Evolutionary conservation across 441 rosid species (phyloP).

Genomic region (Brassica balearica): DNA sequence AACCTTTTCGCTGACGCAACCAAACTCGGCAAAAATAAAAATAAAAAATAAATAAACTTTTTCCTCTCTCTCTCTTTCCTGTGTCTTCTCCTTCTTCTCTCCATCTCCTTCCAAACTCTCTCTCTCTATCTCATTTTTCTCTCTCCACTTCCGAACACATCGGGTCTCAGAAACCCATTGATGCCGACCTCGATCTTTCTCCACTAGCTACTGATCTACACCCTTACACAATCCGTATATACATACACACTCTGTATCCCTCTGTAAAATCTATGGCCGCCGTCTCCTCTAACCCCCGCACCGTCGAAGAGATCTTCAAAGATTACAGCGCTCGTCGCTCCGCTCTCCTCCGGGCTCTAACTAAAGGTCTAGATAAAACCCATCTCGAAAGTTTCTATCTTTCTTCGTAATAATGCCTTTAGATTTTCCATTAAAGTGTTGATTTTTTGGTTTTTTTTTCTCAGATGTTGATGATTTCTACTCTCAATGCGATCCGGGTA

Average conservation of each 20-base stretch:
- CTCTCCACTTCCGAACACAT: conserved; percentile 40
- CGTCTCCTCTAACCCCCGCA: conserved; percentile 55
- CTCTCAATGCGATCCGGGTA: conserved; percentile 68
- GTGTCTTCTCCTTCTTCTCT: background rate
- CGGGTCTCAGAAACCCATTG: conserved; percentile 38
- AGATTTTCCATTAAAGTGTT: background rate
- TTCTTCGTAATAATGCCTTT: conserved; percentile 34
- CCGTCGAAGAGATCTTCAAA: conserved; percentile 63
- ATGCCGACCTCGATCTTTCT: conserved; percentile 39
- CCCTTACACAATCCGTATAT: conserved; percentile 16
- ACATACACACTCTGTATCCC: background rate
- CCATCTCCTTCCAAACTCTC: conserved; percentile 22
- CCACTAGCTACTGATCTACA: conserved; percentile 41
- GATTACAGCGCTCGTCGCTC: conserved; percentile 56
- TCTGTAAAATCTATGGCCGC: conserved; percentile 44
- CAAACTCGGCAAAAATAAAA: conserved; percentile 16
- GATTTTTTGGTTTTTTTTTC: background rate
- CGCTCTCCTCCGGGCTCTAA: conserved; percentile 64
- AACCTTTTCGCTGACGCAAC: conserved; percentile 36
- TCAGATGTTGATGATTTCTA: conserved; percentile 64
- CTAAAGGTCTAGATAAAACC: conserved; percentile 42
- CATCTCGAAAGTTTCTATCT: conserved; percentile 4
- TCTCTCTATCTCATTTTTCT: conserved; percentile 21
- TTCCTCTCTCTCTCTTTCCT: background rate
- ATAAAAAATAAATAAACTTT: background rate